phyloP scores from a whole-genome alignment of 164 flowering plant genomes.

The Chloranthus sessilifolius region DNA sequence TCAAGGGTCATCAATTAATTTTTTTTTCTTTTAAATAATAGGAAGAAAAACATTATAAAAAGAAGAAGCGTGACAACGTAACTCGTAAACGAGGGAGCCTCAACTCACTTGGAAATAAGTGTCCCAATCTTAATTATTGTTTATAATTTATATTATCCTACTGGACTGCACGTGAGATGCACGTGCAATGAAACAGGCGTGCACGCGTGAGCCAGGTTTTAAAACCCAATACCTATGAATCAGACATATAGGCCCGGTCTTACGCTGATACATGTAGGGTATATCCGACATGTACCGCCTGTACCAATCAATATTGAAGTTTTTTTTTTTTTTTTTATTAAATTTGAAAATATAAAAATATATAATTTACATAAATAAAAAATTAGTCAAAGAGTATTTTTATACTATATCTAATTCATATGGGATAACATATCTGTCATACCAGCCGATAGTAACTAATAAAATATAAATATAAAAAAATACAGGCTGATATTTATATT shows the following conservation, averaged over 20 bases:
- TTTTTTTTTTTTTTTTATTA: too few relatives aligned
- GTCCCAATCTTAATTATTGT: background rate
- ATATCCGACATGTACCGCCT: too few relatives aligned
- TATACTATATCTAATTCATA: too few relatives aligned
- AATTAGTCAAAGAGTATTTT: too few relatives aligned
- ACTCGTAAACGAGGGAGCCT: slow-evolving; percentile 18
- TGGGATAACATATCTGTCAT: too few relatives aligned
- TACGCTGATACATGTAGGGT: too few relatives aligned
- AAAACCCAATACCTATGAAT: background rate
- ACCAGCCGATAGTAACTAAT: too few relatives aligned
- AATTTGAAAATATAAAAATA: too few relatives aligned
- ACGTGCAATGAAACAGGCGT: background rate
- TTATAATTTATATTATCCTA: background rate
- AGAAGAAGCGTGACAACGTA: slow-evolving; percentile 11
- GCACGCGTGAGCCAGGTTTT: background rate
- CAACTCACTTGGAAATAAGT: slow-evolving; percentile 10
- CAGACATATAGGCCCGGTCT: background rate
- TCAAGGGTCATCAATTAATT: slow-evolving; percentile 18
- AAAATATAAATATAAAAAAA: too few relatives aligned
- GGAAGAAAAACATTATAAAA: background rate
- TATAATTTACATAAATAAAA: too few relatives aligned
- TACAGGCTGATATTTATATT: too few relatives aligned
- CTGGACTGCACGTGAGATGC: background rate
- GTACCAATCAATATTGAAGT: too few relatives aligned
- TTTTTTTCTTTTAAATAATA: background rate